Conservation (phyloP, 2,329 filamentous ascomycete genomes). For the Arachnopeziza araneosa region DNA sequence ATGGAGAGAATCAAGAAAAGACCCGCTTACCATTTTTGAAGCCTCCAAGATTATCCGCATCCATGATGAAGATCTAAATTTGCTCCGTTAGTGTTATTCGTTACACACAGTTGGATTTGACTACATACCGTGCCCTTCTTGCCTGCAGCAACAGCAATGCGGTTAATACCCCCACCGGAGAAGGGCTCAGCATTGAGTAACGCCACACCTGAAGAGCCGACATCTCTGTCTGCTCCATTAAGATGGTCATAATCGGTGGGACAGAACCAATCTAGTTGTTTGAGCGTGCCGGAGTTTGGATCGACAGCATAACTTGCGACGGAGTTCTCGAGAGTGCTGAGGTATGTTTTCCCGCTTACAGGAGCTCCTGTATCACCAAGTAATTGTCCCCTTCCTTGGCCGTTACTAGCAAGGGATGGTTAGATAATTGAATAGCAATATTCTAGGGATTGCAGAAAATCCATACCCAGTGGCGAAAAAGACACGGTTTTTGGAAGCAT, state of each 20-base stretch:
- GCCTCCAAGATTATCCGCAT: constrained; percentile 9
- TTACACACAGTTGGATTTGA: not conserved
- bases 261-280: constrained; percentile 7
- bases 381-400: not conserved
- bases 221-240: constrained; percentile 4
- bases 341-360: constrained; percentile 4
- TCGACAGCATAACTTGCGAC: constrained; percentile 1
- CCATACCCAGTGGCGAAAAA: constrained; percentile 7
- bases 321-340: constrained; percentile 7
- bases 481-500: not conserved
- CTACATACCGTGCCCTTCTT: constrained; percentile 4
- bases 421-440: not conserved
- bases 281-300: not conserved
- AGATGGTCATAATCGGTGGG: constrained; percentile 6
- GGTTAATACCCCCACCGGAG: constrained; percentile 2
- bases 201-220: constrained; percentile 6
- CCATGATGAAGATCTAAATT: constrained; percentile 5
- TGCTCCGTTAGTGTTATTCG: not conserved
- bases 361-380: not conserved
- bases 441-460: not conserved
- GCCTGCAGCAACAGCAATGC: constrained; percentile 4
- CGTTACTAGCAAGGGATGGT: not conserved
- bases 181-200: not conserved
- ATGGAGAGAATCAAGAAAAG: not conserved
- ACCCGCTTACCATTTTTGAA: constrained; percentile 4